Base-by-base conservation (phyloP, 352 stramenopile species). In the Phytophthora tentaculata region DNA sequence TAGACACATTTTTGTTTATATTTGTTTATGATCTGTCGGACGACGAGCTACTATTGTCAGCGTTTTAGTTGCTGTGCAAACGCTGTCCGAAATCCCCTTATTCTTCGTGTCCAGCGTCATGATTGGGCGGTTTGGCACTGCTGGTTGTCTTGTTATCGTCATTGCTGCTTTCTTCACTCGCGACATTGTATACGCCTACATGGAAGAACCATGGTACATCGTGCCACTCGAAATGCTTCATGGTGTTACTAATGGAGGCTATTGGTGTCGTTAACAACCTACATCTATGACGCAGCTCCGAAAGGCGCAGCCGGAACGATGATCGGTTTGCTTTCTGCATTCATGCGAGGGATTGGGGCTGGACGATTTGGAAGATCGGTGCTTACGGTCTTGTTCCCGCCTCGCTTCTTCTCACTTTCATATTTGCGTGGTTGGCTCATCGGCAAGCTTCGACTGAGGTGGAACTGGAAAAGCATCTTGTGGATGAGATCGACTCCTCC, bases 141-240 rank as follows among this genome's bases (percentile, higher is more conserved):
- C 85, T 2, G 63, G 71, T 10, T 80, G 85, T 28, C 48, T 90
- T 28, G 37, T 73, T 24, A 43, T 88, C n/a, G 83, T 79, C 3
- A 63, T 84, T 16, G 48, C 65, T 10, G 82, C 73, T 0, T 88
- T 86, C 52, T 77, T 76, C 41, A 65, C 74, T 19, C 75, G 80
- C 2, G 71, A 81, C 29, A 82, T 80, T 9, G 86, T 76, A 49
- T 90, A 89, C 39, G 65, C 69, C 14, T 71, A 80, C 67, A 88
- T 89, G 79, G 63, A 69, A 29, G 71, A 88, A 44, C 70, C 82
- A 14, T 90, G 80, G 80, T 79, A 69, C 23, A 66, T 77, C 5
- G 80, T 90, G 20, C 80, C 82, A 5, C 73, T 90, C 19, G 82
- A 88, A 61, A 73, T 83, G 39, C 69, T 90, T 13, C 82, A 90